Evolutionary conservation across 2,329 filamentous ascomycete species (phyloP), one percentile per base, ranked within the genome.

Genomic region (Colletotrichum cereale): DNA sequence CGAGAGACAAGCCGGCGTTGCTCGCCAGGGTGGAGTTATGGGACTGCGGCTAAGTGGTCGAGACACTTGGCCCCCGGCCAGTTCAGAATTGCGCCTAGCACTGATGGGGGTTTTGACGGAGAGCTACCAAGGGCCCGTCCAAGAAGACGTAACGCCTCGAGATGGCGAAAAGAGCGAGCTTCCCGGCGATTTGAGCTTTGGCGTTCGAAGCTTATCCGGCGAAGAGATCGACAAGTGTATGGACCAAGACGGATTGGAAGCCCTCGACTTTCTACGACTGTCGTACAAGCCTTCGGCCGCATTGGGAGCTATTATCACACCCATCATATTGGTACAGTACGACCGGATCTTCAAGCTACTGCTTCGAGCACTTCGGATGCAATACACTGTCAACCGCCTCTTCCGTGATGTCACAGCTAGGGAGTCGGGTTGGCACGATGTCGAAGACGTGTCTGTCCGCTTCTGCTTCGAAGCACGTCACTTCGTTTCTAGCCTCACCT

Each of bases 61-160:
- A 76, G 90, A 93, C 66, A 93, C 87, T 40, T 98, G 96, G 96
- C 96, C 96, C 34, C 96, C 96, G 5, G 95, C 95, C 31, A 97
- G 93, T 79, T 98, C 95, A 0, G 96, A 98, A 79, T 84, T 99
- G n/a, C 90, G 95, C 12, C 86, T 98, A 6, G 94, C 94, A 0
- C 85, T 99, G 24, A 97, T 95, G 88, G 95, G 94, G 0, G 88
- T 98, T 0, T 84, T 98, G 8, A 87, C 88, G 2, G 95, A 98
- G 74, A 93, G 90, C 74, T 94, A 94, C 75, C 81, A 76, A 74
- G 80, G 62, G 5, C 66, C 66, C 4, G 14, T 40, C 14, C 38
- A 56, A 44, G 58, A 44, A 34, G 29, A 24, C 14, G 34, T 8
- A 69, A 48, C 75, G 72, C 55, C 75, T 66, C 24, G 74, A 72